Conservation (phyloP, 225 moss, liverwort and hornwort species). For the Takakia lepidozioides region DNA sequence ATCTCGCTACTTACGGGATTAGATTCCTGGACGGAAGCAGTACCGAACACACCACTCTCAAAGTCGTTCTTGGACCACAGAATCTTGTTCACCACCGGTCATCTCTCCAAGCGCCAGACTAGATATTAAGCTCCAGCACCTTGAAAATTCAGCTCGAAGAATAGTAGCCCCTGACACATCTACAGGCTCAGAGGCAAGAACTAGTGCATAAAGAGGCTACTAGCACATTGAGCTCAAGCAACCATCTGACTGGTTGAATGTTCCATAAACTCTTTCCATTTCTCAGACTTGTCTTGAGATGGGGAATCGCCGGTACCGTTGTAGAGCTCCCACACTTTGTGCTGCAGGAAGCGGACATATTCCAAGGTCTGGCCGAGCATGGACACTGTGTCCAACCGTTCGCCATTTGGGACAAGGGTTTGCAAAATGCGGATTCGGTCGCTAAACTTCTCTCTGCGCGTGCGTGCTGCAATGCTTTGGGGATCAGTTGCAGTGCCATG, state of each 20-base stretch:
- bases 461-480: slow-evolving; percentile 75
- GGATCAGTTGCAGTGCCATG: slow-evolving; percentile 60
- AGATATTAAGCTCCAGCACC: too few species aligned
- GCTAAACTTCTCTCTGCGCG: slow-evolving; percentile 86
- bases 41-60: too few species aligned
- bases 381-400: slow-evolving; percentile 93
- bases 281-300: slow-evolving; percentile 57
- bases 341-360: slow-evolving; percentile 92
- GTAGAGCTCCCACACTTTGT: slow-evolving; percentile 96
- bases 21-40: too few species aligned
- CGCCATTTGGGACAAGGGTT: slow-evolving; percentile 89
- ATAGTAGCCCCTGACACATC: too few species aligned
- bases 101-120: too few species aligned
- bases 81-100: too few species aligned
- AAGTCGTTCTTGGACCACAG: too few species aligned
- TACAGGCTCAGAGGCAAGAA: too few species aligned
- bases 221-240: slow-evolving; percentile 10
- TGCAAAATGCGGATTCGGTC: slow-evolving; percentile 92
- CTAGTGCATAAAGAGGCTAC: too few species aligned
- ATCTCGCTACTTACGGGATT: too few species aligned
- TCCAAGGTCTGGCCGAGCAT: slow-evolving; percentile 96
- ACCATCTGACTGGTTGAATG: slow-evolving; percentile 49
- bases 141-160: too few species aligned
- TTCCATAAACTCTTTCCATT: slow-evolving; percentile 96
- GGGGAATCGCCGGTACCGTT: slow-evolving; percentile 70